phyloP scores from a whole-genome alignment of 176 grass and related monocot genomes.

The Zea mays region DNA sequence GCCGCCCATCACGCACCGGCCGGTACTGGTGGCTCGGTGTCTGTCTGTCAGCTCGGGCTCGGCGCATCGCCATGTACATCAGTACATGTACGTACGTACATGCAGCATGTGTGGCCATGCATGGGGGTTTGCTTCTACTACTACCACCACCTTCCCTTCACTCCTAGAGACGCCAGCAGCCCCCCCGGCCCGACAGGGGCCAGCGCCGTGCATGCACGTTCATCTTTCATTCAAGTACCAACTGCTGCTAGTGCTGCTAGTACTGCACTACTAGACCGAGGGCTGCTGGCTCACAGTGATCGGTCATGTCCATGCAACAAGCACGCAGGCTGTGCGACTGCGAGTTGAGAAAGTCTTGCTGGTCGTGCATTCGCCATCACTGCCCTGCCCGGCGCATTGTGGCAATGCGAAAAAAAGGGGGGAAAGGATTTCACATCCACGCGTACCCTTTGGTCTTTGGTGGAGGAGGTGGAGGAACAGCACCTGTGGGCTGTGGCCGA shows the following conservation, averaged over 20 bases:
- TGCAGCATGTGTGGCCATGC: background rate
- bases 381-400: background rate
- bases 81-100: no score
- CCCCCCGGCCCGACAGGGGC: background rate
- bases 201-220: background rate
- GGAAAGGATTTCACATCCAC: background rate
- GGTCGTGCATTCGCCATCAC: background rate
- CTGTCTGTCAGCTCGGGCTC: background rate
- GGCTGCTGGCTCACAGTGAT: background rate
- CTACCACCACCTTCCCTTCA: background rate
- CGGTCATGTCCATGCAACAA: background rate
- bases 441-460: background rate
- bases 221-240: background rate
- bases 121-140: no score
- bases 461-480: background rate
- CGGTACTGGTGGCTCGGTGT: background rate
- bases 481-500: background rate
- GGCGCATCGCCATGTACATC: background rate
- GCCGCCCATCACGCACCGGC: slow-evolving; percentile 9
- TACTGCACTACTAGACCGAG: background rate
- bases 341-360: background rate
- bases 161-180: background rate
- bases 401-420: background rate
- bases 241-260: background rate
- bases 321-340: background rate